Evolutionary conservation across 345 rosid species (phyloP).

Genomic region (Gossypioides kirkii): DNA sequence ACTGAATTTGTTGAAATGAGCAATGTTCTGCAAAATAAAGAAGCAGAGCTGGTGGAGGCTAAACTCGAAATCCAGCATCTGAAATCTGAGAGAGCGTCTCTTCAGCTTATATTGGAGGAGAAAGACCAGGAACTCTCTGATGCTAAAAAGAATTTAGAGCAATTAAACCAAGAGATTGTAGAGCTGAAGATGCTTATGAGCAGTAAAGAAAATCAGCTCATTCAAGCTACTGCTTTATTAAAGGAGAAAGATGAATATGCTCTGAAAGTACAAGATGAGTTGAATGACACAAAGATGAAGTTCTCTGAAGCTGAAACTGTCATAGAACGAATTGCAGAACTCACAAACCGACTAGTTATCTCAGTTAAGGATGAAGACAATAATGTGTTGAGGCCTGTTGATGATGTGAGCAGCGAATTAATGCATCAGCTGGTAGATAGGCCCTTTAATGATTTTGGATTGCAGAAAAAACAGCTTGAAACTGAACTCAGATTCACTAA

Average conservation of each 20-base stretch:
- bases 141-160: slow-evolving; percentile 52
- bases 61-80: slow-evolving; percentile 77
- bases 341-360: slow-evolving; percentile 49
- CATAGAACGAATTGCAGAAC: slow-evolving; percentile 53
- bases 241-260: slow-evolving; percentile 69
- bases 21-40: slow-evolving; percentile 51
- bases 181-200: slow-evolving; percentile 55
- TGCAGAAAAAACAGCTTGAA: slow-evolving; percentile 54
- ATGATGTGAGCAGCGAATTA: slow-evolving; percentile 19
- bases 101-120: slow-evolving; percentile 52
- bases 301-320: slow-evolving; percentile 64
- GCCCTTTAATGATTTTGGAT: slow-evolving; percentile 32
- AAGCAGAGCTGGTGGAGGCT: slow-evolving; percentile 70
- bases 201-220: slow-evolving; percentile 55
- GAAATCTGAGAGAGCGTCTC: slow-evolving; percentile 66
- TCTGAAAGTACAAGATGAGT: slow-evolving; percentile 45
- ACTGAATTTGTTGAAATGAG: slow-evolving; percentile 48
- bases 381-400: slow-evolving; percentile 19
- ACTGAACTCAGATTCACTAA: slow-evolving; percentile 53
- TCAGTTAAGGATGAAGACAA: slow-evolving; percentile 34
- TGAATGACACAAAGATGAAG: slow-evolving; percentile 45
- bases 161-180: slow-evolving; percentile 50
- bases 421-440: slow-evolving; percentile 30
- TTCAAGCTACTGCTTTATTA: slow-evolving; percentile 46
- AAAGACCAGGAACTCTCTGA: slow-evolving; percentile 53